Percentiles rank a stretch among this genome's conserved stretches.
These are phyloP conservation scores for Calamus simplicifolius DNA, from an alignment of 176 grass and related monocot genomes.

Conservation along the genomic window DNA sequence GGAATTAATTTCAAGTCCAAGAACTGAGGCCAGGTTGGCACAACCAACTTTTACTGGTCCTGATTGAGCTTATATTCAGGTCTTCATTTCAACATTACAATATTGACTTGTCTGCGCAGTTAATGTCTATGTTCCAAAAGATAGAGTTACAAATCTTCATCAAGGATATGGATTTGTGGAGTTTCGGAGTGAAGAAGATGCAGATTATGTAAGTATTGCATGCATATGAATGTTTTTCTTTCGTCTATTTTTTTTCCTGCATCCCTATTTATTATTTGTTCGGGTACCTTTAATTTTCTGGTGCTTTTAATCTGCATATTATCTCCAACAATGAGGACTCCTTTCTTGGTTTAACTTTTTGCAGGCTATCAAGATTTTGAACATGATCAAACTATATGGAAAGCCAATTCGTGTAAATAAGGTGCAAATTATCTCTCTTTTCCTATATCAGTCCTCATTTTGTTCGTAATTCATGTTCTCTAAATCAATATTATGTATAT, in stretches of 20 bases:
- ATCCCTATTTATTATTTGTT: slow-evolving; percentile 4
- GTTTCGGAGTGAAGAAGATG: slow-evolving; percentile 95
- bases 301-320: neutral
- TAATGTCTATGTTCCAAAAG: slow-evolving; percentile 99
- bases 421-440: slow-evolving; percentile 15
- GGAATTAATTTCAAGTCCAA: too few relatives aligned
- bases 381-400: slow-evolving; percentile 99
- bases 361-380: slow-evolving; percentile 98
- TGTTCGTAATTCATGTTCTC: neutral
- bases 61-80: too few relatives aligned
- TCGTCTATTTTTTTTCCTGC: slow-evolving; percentile 21
- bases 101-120: slow-evolving; percentile 33
- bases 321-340: too few relatives aligned
- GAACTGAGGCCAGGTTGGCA: too few relatives aligned
- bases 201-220: slow-evolving; percentile 75
- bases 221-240: neutral
- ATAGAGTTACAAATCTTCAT: slow-evolving; percentile 99
- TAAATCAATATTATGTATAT: too few relatives aligned
- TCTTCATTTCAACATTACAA: neutral
- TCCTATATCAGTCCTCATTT: slow-evolving; percentile 1
- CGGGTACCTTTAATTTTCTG: slow-evolving; percentile 4
- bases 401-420: slow-evolving; percentile 99
- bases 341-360: neutral
- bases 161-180: slow-evolving; percentile 99
- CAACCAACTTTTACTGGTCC: too few relatives aligned